A percentile compares a stretch with the other conserved stretches of the same genome.
Conservation (phyloP, 305 asterid genomes). For the Nicotiana rustica region DNA sequence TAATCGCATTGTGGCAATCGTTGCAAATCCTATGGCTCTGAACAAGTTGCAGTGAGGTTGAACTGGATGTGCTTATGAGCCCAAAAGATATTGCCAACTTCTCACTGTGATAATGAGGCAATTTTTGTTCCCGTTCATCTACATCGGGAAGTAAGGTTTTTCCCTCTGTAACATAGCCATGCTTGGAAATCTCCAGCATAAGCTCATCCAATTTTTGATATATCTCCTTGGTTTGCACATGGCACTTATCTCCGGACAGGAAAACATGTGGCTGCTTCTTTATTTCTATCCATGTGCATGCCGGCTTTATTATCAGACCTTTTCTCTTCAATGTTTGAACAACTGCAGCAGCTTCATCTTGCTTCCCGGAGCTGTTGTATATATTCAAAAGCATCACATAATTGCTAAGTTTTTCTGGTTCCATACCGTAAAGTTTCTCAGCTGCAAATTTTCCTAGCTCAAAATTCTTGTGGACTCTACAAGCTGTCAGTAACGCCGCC, state of each 20-base stretch:
- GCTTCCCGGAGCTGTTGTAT: constrained; percentile 60
- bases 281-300: constrained; percentile 80
- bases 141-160: constrained; percentile 77
- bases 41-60: constrained; percentile 54
- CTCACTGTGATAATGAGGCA: constrained; percentile 69
- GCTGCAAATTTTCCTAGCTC: constrained; percentile 85
- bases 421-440: constrained; percentile 79
- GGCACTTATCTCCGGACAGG: constrained; percentile 64
- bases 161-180: constrained; percentile 53
- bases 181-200: constrained; percentile 51
- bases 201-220: constrained; percentile 55
- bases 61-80: constrained; percentile 44
- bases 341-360: constrained; percentile 72
- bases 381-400: constrained; percentile 76
- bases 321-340: constrained; percentile 64
- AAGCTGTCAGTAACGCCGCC: constrained; percentile 90
- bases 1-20: constrained; percentile 59
- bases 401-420: constrained; percentile 77
- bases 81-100: constrained; percentile 77
- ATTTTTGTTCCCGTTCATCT: constrained; percentile 58
- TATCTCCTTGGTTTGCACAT: constrained; percentile 58
- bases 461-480: constrained; percentile 71
- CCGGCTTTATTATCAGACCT: constrained; percentile 73
- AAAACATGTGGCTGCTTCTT: constrained; percentile 66
- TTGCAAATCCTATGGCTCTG: constrained; percentile 54